phyloP scores from a whole-genome alignment of 1,284 basidiomycete genomes.

The Boletus smithii region DNA sequence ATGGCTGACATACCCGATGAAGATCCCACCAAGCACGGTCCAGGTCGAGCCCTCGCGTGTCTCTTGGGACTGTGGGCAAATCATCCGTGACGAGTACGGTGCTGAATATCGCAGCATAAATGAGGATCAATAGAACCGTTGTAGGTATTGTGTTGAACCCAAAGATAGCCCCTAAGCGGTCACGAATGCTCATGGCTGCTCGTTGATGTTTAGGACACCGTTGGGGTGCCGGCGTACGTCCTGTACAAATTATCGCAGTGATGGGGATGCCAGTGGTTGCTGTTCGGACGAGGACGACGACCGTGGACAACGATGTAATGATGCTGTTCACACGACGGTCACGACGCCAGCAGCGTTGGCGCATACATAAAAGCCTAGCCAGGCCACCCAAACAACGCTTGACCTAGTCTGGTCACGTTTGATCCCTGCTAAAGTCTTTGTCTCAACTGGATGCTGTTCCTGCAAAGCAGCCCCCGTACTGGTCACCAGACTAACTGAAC shows the following conservation, averaged over 20 bases:
- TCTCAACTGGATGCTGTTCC: too few species aligned
- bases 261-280: too few species aligned
- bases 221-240: neutral
- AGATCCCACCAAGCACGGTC: constrained; percentile 60
- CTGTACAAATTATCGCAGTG: neutral
- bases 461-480: too few species aligned
- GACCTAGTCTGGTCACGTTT: too few species aligned
- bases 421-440: too few species aligned
- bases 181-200: constrained; percentile 22
- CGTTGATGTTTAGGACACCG: neutral
- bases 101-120: constrained; percentile 53
- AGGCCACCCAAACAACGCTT: too few species aligned
- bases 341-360: too few species aligned
- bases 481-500: too few species aligned
- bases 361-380: too few species aligned
- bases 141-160: constrained; percentile 45
- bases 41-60: constrained; percentile 52
- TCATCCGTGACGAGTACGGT: constrained; percentile 55
- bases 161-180: constrained; percentile 23
- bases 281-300: too few species aligned
- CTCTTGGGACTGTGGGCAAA: constrained; percentile 45
- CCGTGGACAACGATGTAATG: too few species aligned
- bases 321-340: too few species aligned
- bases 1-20: constrained; percentile 53
- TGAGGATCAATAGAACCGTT: constrained; percentile 46